A percentile compares a stretch with the other conserved stretches of the same genome.
Conservation (phyloP, 2,329 filamentous ascomycete species). For the Exophiala aquamarina region DNA sequence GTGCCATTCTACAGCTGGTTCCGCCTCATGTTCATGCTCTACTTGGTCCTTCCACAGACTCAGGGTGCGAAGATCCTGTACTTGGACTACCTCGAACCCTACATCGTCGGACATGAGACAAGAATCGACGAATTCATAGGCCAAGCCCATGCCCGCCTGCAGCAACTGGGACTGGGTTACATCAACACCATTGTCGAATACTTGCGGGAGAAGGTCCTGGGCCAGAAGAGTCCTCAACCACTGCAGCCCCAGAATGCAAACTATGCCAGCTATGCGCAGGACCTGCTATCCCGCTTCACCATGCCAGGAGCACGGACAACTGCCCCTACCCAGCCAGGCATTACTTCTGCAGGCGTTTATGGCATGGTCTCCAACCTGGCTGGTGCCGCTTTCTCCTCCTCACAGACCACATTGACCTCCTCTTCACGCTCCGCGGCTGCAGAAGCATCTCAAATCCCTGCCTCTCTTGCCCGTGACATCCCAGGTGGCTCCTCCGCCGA, state of each 20-base stretch:
- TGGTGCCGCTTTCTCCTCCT: conserved; percentile 51
- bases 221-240: conserved; percentile 63
- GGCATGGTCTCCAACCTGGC: conserved; percentile 73
- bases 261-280: conserved; percentile 67
- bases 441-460: conserved; percentile 31
- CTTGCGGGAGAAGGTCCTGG: conserved; percentile 75
- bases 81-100: conserved; percentile 80
- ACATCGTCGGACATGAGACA: conserved; percentile 79
- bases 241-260: conserved; percentile 35
- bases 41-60: conserved; percentile 96
- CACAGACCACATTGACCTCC: conserved; percentile 30
- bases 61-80: conserved; percentile 88
- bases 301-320: conserved; percentile 69
- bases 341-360: conserved; percentile 67
- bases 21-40: conserved; percentile 81
- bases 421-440: conserved; percentile 12
- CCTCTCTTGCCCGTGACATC: conserved; percentile 70
- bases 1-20: conserved; percentile 93
- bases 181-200: conserved; percentile 69
- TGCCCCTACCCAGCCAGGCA: conserved; percentile 32
- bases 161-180: conserved; percentile 73
- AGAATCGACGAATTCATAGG: conserved; percentile 91
- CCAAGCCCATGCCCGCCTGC: conserved; percentile 74
- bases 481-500: conserved; percentile 57
- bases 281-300: conserved; percentile 80